Base-by-base conservation (phyloP, 148 eudicot genomes). In the Pouteria glomerata region DNA sequence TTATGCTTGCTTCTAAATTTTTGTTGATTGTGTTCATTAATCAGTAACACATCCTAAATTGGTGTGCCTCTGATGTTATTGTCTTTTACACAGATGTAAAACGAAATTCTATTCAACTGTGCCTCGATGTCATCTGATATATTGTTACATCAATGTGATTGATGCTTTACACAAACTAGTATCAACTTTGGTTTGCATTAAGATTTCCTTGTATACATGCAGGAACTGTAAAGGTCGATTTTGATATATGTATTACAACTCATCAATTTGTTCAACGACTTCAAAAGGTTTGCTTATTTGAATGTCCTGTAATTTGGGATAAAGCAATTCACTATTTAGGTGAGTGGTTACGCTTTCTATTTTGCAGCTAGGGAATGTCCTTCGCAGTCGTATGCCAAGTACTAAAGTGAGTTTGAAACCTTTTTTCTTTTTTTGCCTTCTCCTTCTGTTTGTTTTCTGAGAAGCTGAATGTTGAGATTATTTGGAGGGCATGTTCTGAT, bases 241-340 rank as follows among this genome's bases (percentile, higher is more conserved):
- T 89, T 81, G 97, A 91, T 85, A 88, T 85, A 80, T 95, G 98
- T 78, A 88, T 91, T 71, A 86, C 98, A 69, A 91, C 97, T 70
- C 93, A 82, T 69, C 78, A 89, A 24, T 85, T 95, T 82, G 92
- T 95, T 92, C 83, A 72, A 19, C 87, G 85, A 69, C 89, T 91
- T 67, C 70, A 74, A 69, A 85, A 92, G 81, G 98, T 94, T 73
- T 78, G 93, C 61, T 50, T n/a, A 59, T 45, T 35, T 57, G 33
- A 29, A 24, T 53, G 27, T 71, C 29, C 52, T 52, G 12, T 14
- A 53, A 24, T 13, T 35, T 1, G 73, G 51, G 11, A 34, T 55
- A 1, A 27, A 66, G 51, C 8, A 61, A 34, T 23, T 52, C 39
- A 34, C 8, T 64, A 21, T 42, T 6, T 35, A 27, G 24, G 14